These are phyloP conservation scores for Backusella luteola DNA, from an alignment of 192 early-diverging fungal genomes.

Conservation along the genomic window DNA sequence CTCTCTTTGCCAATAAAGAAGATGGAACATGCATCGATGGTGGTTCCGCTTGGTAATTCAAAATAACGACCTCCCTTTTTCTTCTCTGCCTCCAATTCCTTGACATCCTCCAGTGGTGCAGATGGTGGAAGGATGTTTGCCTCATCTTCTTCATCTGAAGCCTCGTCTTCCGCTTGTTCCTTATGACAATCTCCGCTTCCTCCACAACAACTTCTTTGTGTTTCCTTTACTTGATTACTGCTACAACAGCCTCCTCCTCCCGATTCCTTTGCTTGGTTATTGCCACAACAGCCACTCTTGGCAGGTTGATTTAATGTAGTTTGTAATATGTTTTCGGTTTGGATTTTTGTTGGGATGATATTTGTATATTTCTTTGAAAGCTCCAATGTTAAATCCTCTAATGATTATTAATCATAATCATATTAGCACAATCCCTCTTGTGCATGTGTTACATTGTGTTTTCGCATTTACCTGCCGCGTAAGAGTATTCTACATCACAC, in stretches of 20 bases:
- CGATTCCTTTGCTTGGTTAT: background rate
- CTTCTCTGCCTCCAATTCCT: slow-evolving; percentile 7
- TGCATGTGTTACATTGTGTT: background rate
- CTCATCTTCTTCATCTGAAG: background rate
- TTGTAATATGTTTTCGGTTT: slow-evolving; percentile 41
- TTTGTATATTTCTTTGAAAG: slow-evolving; percentile 27
- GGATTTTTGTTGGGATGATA: slow-evolving; percentile 44
- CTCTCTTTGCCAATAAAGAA: slow-evolving; percentile 87
- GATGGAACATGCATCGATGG: slow-evolving; percentile 64
- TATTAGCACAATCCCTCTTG: background rate
- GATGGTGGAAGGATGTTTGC: background rate
- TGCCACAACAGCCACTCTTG: background rate
- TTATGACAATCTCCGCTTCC: background rate
- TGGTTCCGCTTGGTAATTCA: slow-evolving; percentile 42
- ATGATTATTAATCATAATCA: background rate
- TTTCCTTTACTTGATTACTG: background rate
- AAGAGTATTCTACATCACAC: slow-evolving; percentile 73
- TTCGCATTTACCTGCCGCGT: slow-evolving; percentile 47
- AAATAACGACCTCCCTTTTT: slow-evolving; percentile 49
- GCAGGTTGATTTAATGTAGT: background rate
- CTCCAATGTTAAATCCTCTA: slow-evolving; percentile 21
- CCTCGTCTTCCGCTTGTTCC: background rate
- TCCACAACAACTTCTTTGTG: background rate
- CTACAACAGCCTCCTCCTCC: background rate
- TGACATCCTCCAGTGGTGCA: background rate